A percentile compares a stretch with the other conserved stretches of the same genome.
phyloP scores from a whole-genome alignment of 805 yeast genomes.

The Ogataea allantospora region DNA sequence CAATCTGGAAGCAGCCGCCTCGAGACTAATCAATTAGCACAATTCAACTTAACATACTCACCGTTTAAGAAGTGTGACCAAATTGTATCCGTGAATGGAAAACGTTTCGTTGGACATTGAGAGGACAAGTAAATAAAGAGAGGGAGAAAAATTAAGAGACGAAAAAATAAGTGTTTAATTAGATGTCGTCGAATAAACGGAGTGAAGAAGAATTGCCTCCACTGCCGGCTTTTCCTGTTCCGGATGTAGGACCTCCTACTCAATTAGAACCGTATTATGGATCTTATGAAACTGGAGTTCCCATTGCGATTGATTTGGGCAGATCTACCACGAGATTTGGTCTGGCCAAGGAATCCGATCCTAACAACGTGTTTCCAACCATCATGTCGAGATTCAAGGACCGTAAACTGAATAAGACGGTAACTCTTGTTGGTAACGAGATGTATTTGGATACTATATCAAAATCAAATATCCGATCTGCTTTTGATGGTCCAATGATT shows the following conservation, averaged over 20 bases:
- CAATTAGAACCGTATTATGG: conserved; percentile 46
- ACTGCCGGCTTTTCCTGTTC: conserved; percentile 40
- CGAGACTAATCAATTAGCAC: conserved; percentile 4
- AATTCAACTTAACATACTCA: conserved; percentile 27
- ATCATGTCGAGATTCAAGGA: conserved; percentile 75
- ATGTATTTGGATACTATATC: conserved; percentile 67
- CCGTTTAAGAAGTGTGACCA: conserved; percentile 75
- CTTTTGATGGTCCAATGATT: conserved; percentile 82
- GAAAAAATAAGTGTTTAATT: conserved; percentile 1
- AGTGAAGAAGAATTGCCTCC: conserved; percentile 36
- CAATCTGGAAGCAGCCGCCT: conserved; percentile 42
- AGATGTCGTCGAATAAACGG: conserved; percentile 10
- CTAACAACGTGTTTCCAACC: conserved; percentile 69
- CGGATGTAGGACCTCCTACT: conserved; percentile 39
- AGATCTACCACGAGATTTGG: conserved; percentile 61
- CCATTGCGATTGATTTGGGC: conserved; percentile 91
- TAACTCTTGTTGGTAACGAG: conserved; percentile 83
- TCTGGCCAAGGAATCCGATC: conserved; percentile 42
- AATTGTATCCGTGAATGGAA: conserved; percentile 78
- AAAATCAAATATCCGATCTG: conserved; percentile 66
- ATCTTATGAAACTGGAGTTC: conserved; percentile 53
- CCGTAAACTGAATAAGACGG: conserved; percentile 57
- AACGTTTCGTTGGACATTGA: conserved; percentile 37
- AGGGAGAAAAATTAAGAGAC: conserved; percentile 1
- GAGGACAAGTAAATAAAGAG: conserved; percentile 6